Base-by-base conservation (phyloP, 1,284 basidiomycete species). In the Papiliotrema flavescens region DNA sequence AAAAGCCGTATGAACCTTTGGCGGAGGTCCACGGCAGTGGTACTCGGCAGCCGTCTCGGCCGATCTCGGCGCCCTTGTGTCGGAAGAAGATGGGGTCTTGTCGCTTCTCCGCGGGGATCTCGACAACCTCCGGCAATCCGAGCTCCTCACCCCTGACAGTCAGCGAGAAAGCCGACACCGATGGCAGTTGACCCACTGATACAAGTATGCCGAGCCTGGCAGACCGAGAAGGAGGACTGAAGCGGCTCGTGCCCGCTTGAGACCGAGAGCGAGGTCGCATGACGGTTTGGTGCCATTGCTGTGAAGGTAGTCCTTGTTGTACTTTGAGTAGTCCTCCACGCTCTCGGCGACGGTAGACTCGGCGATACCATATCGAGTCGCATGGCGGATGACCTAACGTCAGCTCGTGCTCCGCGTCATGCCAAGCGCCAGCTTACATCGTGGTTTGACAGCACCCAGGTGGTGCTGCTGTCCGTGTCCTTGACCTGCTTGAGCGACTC, bases 371-470 rank as follows among this genome's bases (percentile, higher is more conserved):
- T 63, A 69, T 47, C 71, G 63, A n/a, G 68, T 66, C 2, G 66
- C 65, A 55, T 73, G 71, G 39, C 71, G 66, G 19, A 71, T 56
- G 34, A 73, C 65, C 61, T 64, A 28, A 2, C 20, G 22, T 11
- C 19, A 19, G 28, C 24, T 45, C 17, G 23, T 22, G 2, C n/a
- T 14, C 9, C 20, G 22, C 20, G 19, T 23, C 20, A 15, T 24
- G 1, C 40, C 17, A 15, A 35, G 46, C 17, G 15, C 9, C n/a
- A 14, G 51, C 55, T 51, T 28, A 62, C 63, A 49, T 70, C 67
- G 56, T 73, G 69, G 56, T 70, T 73, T 26, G 66, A 68, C 44
- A 73, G 59, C 9, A 73, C 71, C 69, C 69, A 73, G 9, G 71
- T 73, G 15, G 69, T 67, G 23, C 62, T 64, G 22, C 61, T 63